Percentiles rank a stretch among this genome's conserved stretches.
Conservation (phyloP, 129 eudicot genomes). For the Centaurea solstitialis region DNA sequence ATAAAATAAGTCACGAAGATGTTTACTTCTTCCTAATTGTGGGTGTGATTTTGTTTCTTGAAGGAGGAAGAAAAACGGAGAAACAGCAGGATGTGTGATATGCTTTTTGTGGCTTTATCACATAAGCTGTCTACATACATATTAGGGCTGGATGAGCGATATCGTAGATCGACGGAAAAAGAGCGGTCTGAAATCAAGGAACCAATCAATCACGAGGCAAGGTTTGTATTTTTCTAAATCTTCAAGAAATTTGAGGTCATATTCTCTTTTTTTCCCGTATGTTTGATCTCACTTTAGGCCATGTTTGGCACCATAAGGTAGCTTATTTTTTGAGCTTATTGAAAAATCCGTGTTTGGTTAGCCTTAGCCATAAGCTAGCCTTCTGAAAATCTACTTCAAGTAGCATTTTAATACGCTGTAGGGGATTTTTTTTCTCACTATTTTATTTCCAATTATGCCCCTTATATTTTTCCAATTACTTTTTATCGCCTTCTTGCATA, state of each 20-base stretch:
- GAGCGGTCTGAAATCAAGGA: slow-evolving; percentile 54
- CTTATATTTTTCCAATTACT: too few species aligned
- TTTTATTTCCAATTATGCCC: too few species aligned
- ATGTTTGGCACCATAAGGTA: neutral
- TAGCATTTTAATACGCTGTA: neutral
- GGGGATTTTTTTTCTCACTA: too few species aligned
- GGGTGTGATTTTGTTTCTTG: slow-evolving; percentile 11
- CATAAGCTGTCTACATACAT: slow-evolving; percentile 75
- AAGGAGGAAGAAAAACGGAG: slow-evolving; percentile 84
- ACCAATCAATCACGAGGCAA: slow-evolving; percentile 57
- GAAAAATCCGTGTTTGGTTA: neutral
- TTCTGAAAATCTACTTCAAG: neutral
- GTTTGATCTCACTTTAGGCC: neutral
- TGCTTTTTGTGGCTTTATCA: slow-evolving; percentile 64
- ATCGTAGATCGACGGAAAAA: slow-evolving; percentile 38
- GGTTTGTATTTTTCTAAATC: slow-evolving; percentile 43
- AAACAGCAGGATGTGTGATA: slow-evolving; percentile 75
- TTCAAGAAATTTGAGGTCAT: neutral
- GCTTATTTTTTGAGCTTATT: neutral
- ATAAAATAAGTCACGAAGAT: neutral
- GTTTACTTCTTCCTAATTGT: neutral
- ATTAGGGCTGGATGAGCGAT: slow-evolving; percentile 62
- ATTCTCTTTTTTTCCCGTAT: too few species aligned
- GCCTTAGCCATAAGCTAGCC: neutral
- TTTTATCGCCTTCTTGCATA: too few species aligned